Conservation (phyloP, 257 asterid species). For the Solanum bulbocastanum region DNA sequence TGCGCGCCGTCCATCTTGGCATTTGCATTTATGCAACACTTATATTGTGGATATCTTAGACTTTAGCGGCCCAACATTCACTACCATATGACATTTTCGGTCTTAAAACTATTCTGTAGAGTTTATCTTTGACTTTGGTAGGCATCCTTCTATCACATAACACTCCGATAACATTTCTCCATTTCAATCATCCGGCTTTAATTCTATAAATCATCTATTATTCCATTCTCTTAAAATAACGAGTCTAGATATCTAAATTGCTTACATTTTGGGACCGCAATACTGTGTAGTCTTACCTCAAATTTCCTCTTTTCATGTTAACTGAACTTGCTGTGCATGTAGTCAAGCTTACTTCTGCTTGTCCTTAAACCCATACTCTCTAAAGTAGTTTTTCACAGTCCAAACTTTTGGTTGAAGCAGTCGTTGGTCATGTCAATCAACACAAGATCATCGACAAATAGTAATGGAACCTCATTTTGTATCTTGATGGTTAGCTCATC, state of each 20-base stretch:
- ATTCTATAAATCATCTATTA: background rate
- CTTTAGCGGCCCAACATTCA: background rate
- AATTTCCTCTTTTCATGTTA: background rate
- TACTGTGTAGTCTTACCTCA: background rate
- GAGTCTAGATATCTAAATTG: background rate
- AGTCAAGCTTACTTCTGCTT: background rate
- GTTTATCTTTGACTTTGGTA: background rate
- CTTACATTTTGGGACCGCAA: background rate
- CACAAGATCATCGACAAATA: background rate
- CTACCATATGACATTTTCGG: background rate
- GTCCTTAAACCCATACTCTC: background rate
- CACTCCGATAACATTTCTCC: background rate
- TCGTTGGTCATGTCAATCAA: background rate
- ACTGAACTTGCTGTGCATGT: background rate
- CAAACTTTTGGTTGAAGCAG: background rate
- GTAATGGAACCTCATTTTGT: background rate
- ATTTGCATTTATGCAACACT: background rate
- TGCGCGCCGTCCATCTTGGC: background rate
- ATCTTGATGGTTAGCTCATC: background rate
- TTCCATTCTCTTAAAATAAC: background rate
- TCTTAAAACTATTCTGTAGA: background rate
- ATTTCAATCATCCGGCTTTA: background rate
- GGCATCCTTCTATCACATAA: background rate
- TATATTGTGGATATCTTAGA: background rate
- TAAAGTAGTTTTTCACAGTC: background rate